These are phyloP conservation scores for Solanum chmielewskii DNA, from an alignment of 257 asterid species.

Conservation along the genomic window DNA sequence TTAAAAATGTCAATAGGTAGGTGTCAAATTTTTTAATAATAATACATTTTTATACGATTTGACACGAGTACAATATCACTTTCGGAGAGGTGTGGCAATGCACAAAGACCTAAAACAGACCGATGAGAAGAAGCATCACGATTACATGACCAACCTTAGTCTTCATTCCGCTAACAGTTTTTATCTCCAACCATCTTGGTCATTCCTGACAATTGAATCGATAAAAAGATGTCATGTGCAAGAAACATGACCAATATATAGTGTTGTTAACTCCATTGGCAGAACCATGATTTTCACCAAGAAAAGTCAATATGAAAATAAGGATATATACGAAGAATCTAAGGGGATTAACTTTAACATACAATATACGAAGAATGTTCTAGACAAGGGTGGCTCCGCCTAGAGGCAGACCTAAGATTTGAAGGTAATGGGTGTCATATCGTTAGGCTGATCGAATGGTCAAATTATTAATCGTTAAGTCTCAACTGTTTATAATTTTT, in stretches of 20 bases:
- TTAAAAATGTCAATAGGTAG: not conserved
- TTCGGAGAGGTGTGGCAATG: too few species aligned
- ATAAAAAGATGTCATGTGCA: not conserved
- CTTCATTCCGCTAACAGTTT: conserved; percentile 71
- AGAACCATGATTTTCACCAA: not conserved
- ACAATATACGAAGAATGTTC: not conserved
- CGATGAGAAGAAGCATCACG: conserved; percentile 87
- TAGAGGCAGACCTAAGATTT: too few species aligned
- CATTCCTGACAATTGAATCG: conserved; percentile 45
- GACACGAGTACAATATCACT: not conserved
- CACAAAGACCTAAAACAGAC: conserved; percentile 12
- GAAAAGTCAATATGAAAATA: too few species aligned
- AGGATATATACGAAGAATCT: not conserved
- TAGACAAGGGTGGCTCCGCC: not conserved
- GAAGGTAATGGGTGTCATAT: too few species aligned
- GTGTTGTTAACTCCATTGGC: not conserved
- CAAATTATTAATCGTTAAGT: too few species aligned
- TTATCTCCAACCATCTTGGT: conserved; percentile 78
- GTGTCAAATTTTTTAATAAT: not conserved
- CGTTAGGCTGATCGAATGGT: too few species aligned
- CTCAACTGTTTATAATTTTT: too few species aligned
- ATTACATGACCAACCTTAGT: conserved; percentile 88
- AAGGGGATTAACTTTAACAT: not conserved
- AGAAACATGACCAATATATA: not conserved
- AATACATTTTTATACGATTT: not conserved